Evolutionary conservation across 2,329 filamentous ascomycete genomes (phyloP).

Genomic region (Fusarium torreyae): DNA sequence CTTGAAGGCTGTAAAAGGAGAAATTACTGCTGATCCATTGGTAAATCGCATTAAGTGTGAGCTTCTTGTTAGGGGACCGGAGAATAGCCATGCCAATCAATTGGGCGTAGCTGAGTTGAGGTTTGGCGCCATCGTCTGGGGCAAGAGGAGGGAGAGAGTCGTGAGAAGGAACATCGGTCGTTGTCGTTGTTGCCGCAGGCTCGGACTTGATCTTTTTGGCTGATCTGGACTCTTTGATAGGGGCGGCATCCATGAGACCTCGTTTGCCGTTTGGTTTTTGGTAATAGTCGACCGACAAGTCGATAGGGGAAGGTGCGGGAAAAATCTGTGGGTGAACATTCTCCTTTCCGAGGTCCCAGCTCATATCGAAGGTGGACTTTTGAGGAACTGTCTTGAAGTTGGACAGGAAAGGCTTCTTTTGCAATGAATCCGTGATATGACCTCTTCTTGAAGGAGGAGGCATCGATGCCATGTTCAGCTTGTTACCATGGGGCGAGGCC

Average conservation of each 20-base stretch:
- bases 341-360: conserved; percentile 66
- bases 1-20: conserved; percentile 85
- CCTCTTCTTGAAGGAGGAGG: conserved; percentile 71
- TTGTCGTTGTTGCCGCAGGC: conserved; percentile 44
- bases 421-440: conserved; percentile 75
- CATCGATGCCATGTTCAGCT: conserved; percentile 77
- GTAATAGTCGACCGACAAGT: conserved; percentile 68
- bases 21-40: conserved; percentile 99
- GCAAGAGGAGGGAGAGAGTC: conserved; percentile 85
- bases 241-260: conserved; percentile 79
- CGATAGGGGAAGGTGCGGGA: conserved; percentile 63
- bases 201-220: conserved; percentile 79
- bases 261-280: conserved; percentile 71
- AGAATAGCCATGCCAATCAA: conserved; percentile 98
- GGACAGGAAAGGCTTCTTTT: conserved; percentile 76
- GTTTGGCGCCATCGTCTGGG: conserved; percentile 87
- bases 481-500: conserved; percentile 67
- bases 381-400: conserved; percentile 71
- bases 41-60: conserved; percentile 96
- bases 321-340: conserved; percentile 68
- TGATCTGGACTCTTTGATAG: conserved; percentile 77
- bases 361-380: conserved; percentile 64
- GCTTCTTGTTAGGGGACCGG: conserved; percentile 82
- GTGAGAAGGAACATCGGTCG: conserved; percentile 71
- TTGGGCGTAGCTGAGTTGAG: conserved; percentile 92